Evolutionary conservation across 805 yeast genomes (phyloP).

Genomic region (Candida pseudoglaebosa): DNA sequence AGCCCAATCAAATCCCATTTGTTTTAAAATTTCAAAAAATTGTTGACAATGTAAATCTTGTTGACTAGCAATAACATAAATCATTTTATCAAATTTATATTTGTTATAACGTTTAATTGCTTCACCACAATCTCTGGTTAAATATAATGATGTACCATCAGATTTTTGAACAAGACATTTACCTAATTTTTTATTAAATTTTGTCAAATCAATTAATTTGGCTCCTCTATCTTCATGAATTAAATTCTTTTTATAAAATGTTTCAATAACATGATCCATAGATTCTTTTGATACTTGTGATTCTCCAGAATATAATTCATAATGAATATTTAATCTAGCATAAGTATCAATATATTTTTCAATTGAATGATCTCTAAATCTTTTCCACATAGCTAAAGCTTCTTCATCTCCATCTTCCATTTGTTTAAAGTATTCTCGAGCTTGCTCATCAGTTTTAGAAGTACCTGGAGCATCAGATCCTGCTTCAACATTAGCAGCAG

Average conservation of each 20-base stretch:
- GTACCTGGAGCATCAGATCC: slow-evolving; percentile 7
- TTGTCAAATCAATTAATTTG: slow-evolving; percentile 75
- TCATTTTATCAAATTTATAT: slow-evolving; percentile 89
- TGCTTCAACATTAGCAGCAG: slow-evolving; percentile 8
- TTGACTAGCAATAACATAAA: slow-evolving; percentile 93
- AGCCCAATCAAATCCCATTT: slow-evolving; percentile 89
- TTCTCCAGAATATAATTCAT: slow-evolving; percentile 91
- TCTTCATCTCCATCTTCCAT: slow-evolving; percentile 93
- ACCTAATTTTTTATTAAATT: slow-evolving; percentile 86
- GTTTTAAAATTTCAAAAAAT: slow-evolving; percentile 88
- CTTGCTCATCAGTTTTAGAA: slow-evolving; percentile 65
- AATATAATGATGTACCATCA: slow-evolving; percentile 91
- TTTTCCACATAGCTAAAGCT: slow-evolving; percentile 75
- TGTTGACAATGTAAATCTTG: slow-evolving; percentile 94
- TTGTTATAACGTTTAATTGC: slow-evolving; percentile 85
- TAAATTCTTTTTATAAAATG: slow-evolving; percentile 64
- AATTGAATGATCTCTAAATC: slow-evolving; percentile 88
- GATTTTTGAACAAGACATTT: slow-evolving; percentile 89
- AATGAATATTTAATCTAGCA: slow-evolving; percentile 84
- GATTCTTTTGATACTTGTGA: slow-evolving; percentile 79
- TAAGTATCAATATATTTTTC: slow-evolving; percentile 82
- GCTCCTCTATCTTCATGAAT: slow-evolving; percentile 91
- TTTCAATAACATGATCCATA: slow-evolving; percentile 62
- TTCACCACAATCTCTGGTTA: slow-evolving; percentile 96
- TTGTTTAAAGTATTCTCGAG: slow-evolving; percentile 78